Base-by-base conservation (phyloP, 2,329 filamentous ascomycete genomes). In the Monilinia vaccinii-corymbosi region DNA sequence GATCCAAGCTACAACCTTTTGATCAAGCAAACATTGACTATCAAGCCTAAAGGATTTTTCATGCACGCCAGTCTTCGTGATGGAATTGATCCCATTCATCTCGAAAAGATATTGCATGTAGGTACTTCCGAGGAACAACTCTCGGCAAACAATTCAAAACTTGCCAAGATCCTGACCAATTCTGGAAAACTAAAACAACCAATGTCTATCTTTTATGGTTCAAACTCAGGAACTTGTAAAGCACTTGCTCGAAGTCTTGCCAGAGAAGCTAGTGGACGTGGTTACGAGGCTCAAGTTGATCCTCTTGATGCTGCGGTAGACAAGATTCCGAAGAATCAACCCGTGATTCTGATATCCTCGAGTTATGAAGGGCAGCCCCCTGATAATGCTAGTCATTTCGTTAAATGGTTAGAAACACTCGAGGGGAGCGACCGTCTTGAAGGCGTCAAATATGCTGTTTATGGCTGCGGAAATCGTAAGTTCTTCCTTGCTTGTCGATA, bases 281-380 rank as follows among this genome's bases (percentile, higher is more conserved):
- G 87, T 0, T 90, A 84, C 71, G 72, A 70, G 4, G 73, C 70
- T 2, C 70, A 75, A 3, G 73, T 86, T 1, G 77, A 80, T 25
- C 77, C 79, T 1, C 72, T 91, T 44, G 85, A 91, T 67, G 76
- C 78, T 0, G 86, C 83, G 0, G 81, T 80, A 21, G 79, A 82
- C 51, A 78, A 80, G 3, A 69, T 91, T 0, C 81, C 85, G 0
- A 82, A 76, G 53, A 77, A 81, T 31, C 77, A 80, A 8, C 86
- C 87, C 0, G 78, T 88, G 0, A 75, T 89, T 28, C 78, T 91
- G 52, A 78, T 92, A 63, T 85, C 84, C 0, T 81, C 88, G 0
- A 86, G 83, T 1, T 92, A 91, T 65, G 88, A 92, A 67, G 88
- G 88, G 0, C 79, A 88, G 58, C 85, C 88, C 0, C 82, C 87